phyloP scores from a whole-genome alignment of 139 green algal genomes.

The Chlamydomonas sphaeroides region DNA sequence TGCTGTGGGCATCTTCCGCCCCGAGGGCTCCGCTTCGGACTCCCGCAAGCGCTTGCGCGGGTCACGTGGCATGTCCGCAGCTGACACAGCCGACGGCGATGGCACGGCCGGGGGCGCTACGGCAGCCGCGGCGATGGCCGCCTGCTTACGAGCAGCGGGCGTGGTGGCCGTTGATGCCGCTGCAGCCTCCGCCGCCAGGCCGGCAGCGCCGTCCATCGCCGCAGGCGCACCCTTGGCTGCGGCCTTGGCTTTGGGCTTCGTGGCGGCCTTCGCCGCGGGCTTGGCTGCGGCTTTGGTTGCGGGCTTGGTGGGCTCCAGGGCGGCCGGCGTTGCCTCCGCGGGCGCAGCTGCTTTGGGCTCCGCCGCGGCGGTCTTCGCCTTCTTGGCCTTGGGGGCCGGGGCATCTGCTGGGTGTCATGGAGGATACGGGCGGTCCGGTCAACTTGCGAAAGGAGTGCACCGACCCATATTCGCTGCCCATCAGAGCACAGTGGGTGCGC shows the following conservation, averaged over 20 bases:
- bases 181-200: neutral
- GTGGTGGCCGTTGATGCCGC: neutral
- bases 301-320: neutral
- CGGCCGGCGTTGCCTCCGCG: too few relatives aligned
- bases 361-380: too few relatives aligned
- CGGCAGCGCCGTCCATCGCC: too few relatives aligned
- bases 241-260: neutral
- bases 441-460: too few relatives aligned
- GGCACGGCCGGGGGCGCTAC: too few relatives aligned
- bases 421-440: too few relatives aligned
- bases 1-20: too few relatives aligned
- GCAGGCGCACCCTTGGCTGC: neutral
- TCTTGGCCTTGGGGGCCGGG: too few relatives aligned
- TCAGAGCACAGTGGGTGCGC: too few relatives aligned
- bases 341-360: neutral
- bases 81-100: neutral
- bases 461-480: too few relatives aligned
- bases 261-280: neutral
- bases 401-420: too few relatives aligned
- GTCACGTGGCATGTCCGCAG: conserved; percentile 9
- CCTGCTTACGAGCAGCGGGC: neutral
- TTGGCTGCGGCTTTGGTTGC: neutral
- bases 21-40: too few relatives aligned
- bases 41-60: neutral
- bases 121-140: neutral